A percentile compares a stretch with the other conserved stretches of the same genome.
Evolutionary conservation across 2,329 filamentous ascomycete genomes (phyloP).

Genomic region (Leptoxyphium fumago): DNA sequence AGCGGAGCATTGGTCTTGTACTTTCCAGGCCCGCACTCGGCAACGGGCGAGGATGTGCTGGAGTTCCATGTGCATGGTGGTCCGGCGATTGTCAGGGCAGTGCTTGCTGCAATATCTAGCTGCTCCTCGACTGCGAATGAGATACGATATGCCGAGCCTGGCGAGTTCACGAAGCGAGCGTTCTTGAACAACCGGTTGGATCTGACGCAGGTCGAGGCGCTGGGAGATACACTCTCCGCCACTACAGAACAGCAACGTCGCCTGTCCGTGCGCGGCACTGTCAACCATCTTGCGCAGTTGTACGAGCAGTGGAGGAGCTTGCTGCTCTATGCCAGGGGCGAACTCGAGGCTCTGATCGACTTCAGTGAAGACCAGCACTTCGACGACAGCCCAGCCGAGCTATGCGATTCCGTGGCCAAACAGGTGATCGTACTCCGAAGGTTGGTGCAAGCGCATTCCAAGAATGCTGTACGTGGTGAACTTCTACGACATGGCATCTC

Average conservation of each 20-base stretch:
- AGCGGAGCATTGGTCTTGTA: constrained; percentile 66
- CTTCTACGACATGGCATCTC: constrained; percentile 72
- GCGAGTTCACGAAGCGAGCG: constrained; percentile 86
- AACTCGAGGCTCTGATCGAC: constrained; percentile 90
- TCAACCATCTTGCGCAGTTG: constrained; percentile 46
- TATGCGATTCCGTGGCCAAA: constrained; percentile 53
- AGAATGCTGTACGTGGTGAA: constrained; percentile 69
- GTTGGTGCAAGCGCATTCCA: constrained; percentile 54
- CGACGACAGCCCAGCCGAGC: constrained; percentile 63
- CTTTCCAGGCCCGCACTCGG: constrained; percentile 67
- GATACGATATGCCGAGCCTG: constrained; percentile 81
- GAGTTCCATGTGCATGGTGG: constrained; percentile 94
- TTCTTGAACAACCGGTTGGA: constrained; percentile 79
- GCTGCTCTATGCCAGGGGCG: constrained; percentile 68
- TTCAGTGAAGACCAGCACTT: constrained; percentile 97
- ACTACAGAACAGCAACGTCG: constrained; percentile 87
- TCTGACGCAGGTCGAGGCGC: constrained; percentile 62
- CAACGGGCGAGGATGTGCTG: constrained; percentile 82
- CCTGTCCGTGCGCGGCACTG: constrained; percentile 66
- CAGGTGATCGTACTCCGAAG: constrained; percentile 48
- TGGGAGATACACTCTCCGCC: constrained; percentile 46
- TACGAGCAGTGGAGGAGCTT: constrained; percentile 74
- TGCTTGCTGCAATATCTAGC: constrained; percentile 59
- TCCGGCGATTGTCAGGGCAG: constrained; percentile 72
- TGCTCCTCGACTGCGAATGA: constrained; percentile 20